Evolutionary conservation across 1,139 yeast genomes (phyloP).

Genomic region (Geotrichum bryndzae): DNA sequence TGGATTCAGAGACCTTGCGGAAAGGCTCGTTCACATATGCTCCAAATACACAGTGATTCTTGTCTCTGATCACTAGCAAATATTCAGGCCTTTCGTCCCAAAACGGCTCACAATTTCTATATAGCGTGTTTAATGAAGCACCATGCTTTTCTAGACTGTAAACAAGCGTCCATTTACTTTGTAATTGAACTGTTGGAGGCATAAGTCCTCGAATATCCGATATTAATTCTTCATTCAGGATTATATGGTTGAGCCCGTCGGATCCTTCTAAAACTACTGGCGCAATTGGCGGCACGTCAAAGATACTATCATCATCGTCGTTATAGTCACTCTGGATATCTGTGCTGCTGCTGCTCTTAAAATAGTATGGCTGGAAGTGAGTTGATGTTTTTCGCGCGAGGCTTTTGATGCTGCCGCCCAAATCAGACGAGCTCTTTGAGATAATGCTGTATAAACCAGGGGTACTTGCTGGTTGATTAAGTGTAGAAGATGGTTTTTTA

Average conservation of each 20-base stretch:
- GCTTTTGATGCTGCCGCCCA: constrained; percentile 1
- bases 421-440: constrained; percentile 3
- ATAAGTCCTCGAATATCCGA: constrained; percentile 65
- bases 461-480: not conserved
- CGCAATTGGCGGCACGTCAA: constrained; percentile 39
- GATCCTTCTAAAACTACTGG: constrained; percentile 54
- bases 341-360: not conserved
- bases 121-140: constrained; percentile 73
- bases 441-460: not conserved
- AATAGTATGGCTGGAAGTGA: not conserved
- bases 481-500: not conserved
- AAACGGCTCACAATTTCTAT: constrained; percentile 34
- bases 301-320: not conserved
- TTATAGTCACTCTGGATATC: not conserved
- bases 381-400: constrained; percentile 3
- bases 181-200: constrained; percentile 73
- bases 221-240: constrained; percentile 58
- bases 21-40: constrained; percentile 73
- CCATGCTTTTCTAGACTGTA: constrained; percentile 92
- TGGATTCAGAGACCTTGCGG: constrained; percentile 44
- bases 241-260: constrained; percentile 48
- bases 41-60: constrained; percentile 64
- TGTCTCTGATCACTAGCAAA: constrained; percentile 62
- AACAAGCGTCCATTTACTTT: constrained; percentile 67
- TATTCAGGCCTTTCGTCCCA: constrained; percentile 50